A percentile compares a stretch with the other conserved stretches of the same genome.
Conservation (phyloP, 2,329 filamentous ascomycete species). For the Zalaria obscura region DNA sequence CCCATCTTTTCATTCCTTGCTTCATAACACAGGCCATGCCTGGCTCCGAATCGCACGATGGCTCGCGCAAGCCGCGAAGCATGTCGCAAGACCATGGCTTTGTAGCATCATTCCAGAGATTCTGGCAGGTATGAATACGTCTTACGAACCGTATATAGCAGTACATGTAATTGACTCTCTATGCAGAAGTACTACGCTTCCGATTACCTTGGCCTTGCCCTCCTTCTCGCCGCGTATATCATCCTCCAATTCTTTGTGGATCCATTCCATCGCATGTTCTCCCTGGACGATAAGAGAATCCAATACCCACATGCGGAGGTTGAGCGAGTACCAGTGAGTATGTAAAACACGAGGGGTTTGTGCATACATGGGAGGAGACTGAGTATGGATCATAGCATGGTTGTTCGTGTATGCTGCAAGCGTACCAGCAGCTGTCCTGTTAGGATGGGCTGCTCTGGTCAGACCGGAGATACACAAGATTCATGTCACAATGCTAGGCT, state of each 20-base stretch:
- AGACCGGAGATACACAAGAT: constrained; percentile 60
- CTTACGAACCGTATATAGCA: background rate
- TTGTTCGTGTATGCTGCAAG: constrained; percentile 68
- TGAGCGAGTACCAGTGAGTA: constrained; percentile 70
- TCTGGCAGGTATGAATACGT: constrained; percentile 9
- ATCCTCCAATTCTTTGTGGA: constrained; percentile 49
- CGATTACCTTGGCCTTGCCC: constrained; percentile 68
- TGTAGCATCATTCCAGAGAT: constrained; percentile 1
- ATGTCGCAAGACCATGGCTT: constrained; percentile 1
- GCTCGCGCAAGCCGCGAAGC: constrained; percentile 1
- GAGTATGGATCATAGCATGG: constrained; percentile 36
- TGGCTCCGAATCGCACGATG: constrained; percentile 7
- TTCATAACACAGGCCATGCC: constrained; percentile 3
- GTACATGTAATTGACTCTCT: constrained; percentile 4
- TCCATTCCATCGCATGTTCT: constrained; percentile 93
- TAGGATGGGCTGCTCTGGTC: constrained; percentile 48
- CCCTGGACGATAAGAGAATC: constrained; percentile 68
- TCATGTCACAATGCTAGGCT: constrained; percentile 72
- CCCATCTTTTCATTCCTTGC: background rate
- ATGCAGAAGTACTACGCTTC: constrained; percentile 65
- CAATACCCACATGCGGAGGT: constrained; percentile 73
- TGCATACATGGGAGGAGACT: background rate
- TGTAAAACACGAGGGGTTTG: constrained; percentile 16
- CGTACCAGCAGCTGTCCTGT: constrained; percentile 53
- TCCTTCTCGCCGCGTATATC: constrained; percentile 56